A percentile compares a stretch with the other conserved stretches of the same genome.
Evolutionary conservation across 78 protist genomes (phyloP).

Genomic region (Polysphondylium violaceum): DNA sequence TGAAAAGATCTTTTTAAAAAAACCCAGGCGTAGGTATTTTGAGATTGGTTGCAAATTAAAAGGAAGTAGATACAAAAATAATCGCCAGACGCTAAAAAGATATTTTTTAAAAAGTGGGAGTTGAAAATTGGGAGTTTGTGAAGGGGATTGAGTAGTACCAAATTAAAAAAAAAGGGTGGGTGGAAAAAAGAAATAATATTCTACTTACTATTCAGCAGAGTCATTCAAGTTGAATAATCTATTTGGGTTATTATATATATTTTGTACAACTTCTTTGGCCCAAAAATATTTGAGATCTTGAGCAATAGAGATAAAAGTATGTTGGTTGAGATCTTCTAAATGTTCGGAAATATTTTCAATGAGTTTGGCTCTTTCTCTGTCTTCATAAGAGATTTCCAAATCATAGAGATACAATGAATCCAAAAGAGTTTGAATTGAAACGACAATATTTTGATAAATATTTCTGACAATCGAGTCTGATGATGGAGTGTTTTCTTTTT

Average conservation of each 20-base stretch:
- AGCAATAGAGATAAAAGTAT: neutral
- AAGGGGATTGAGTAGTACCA: too few species aligned
- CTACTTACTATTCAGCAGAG: conserved; percentile 67
- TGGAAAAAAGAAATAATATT: neutral
- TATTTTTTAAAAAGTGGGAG: too few species aligned
- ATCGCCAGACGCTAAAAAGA: too few species aligned
- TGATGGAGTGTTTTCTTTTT: conserved; percentile 63
- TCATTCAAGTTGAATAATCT: conserved; percentile 72
- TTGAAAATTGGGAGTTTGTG: too few species aligned
- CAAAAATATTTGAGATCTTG: conserved; percentile 53
- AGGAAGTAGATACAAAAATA: too few species aligned
- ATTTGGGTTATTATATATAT: conserved; percentile 39
- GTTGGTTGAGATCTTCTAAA: neutral
- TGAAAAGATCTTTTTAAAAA: too few species aligned
- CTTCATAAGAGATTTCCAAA: conserved; percentile 17
- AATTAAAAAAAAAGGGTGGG: neutral
- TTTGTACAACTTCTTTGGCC: conserved; percentile 34
- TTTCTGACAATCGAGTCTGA: conserved; percentile 25
- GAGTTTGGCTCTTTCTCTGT: neutral
- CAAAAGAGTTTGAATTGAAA: conserved; percentile 43
- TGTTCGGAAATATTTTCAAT: neutral
- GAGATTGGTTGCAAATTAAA: too few species aligned
- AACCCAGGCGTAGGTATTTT: too few species aligned
- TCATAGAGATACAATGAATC: neutral
- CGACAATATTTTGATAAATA: conserved; percentile 80